These are phyloP conservation scores for Hypholoma sublateritium DNA, from an alignment of 768 basidiomycete genomes.

Conservation along the genomic window DNA sequence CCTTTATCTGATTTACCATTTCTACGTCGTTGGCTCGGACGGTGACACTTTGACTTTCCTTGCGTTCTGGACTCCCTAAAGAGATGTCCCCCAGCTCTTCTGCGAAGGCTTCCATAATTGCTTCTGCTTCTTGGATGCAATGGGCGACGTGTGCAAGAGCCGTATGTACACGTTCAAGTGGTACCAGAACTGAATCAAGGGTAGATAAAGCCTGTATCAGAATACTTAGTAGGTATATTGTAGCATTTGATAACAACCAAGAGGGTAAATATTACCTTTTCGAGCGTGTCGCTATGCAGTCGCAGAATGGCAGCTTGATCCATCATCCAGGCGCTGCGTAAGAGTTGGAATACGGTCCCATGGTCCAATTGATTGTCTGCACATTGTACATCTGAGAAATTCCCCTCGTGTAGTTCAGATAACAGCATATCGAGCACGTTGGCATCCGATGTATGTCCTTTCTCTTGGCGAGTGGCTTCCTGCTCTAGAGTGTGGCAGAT, in stretches of 20 bases:
- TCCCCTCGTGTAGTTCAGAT: slow-evolving; percentile 8
- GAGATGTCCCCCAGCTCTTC: slow-evolving; percentile 23
- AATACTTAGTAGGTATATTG: too few species aligned
- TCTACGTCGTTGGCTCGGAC: slow-evolving; percentile 2
- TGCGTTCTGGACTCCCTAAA: background rate
- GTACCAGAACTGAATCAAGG: slow-evolving; percentile 8
- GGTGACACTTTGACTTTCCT: background rate
- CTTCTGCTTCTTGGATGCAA: slow-evolving; percentile 19
- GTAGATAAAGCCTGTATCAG: slow-evolving; percentile 9
- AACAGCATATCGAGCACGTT: slow-evolving; percentile 4
- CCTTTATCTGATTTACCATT: slow-evolving; percentile 9
- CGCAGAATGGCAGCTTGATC: slow-evolving; percentile 19
- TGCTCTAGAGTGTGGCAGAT: slow-evolving; percentile 12
- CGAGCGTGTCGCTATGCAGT: slow-evolving; percentile 11
- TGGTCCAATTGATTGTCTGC: background rate
- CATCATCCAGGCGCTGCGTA: slow-evolving; percentile 14
- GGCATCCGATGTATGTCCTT: background rate
- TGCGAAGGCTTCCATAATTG: slow-evolving; percentile 18
- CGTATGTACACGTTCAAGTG: slow-evolving; percentile 15
- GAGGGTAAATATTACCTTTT: slow-evolving; percentile 12
- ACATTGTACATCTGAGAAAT: background rate
- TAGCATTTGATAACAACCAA: too few species aligned
- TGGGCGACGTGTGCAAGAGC: slow-evolving; percentile 8
- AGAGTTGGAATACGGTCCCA: slow-evolving; percentile 5
- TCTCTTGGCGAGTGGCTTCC: slow-evolving; percentile 3